Evolutionary conservation across 2,329 filamentous ascomycete species (phyloP), one percentile per base, ranked within the genome.

Genomic region (Epichloe brachyelytri): DNA sequence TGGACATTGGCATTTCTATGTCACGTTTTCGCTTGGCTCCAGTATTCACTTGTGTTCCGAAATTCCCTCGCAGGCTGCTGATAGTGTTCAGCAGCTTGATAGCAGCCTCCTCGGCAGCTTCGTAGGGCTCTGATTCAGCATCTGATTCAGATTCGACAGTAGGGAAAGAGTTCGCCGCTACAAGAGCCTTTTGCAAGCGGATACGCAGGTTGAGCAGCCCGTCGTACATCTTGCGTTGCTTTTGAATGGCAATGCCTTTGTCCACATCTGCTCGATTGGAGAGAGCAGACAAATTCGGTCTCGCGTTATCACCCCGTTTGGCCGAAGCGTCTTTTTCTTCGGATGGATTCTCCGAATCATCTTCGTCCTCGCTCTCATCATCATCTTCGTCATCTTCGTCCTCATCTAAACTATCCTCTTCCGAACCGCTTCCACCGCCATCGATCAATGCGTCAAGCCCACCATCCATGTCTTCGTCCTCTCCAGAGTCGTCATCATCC

Each of bases 181-280:
- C 78, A 14, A 98, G 70, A 2, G 87, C 88, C 66, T 96, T 97
- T 66, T 98, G 94, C 17, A 98, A 71, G 54, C 91, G 86, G 62
- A 98, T 96, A 19, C 93, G 83, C 14, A 89, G 79, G 68, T 95
- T 95, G 34, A 98, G 77, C 1, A 97, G 78, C 0, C 86, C 80
- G 59, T 97, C 91, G 62, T 95, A 98, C 0, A 84, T 81, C 55
- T 83, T 84, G 48, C 89, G 82, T 68, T 98, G 93, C 52, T 82
- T 75, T 60, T 89, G 91, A 38, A 98, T 87, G 0, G 91, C 91
- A 50, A 78, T 71, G 12, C 93, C 93, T 67, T 97, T 97, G 41
- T 83, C 80, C 4, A 85, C 81, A 63, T 97, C 93, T 22, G 59
- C 53, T 44, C 59, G 58, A 45, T 58, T 65, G 44, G 65, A 64